Base-by-base conservation (phyloP, 2,329 filamentous ascomycete genomes). In the Cladorrhinum sp. region DNA sequence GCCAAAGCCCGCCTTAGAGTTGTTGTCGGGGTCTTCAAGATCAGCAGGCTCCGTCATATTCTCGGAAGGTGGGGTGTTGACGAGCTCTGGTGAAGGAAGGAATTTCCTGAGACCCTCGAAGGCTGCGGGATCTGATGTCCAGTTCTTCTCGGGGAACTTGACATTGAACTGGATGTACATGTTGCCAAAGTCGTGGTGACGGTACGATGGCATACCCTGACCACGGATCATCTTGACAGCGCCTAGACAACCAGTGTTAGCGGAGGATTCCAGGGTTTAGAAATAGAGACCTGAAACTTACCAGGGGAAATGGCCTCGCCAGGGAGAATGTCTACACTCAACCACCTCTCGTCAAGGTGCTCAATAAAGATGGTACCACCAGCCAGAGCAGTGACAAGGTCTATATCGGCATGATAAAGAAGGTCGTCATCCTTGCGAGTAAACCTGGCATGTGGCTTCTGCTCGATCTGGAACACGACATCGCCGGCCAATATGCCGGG, bases 401-500 rank as follows among this genome's bases (percentile, higher is more conserved):
- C 95, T 66, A 99, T 96, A 66, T 98, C 92, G 68, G 91, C 92
- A 64, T 95, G 89, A 81, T 93, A 98, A 74, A 97, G 91, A 18
- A 99, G 84, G 71, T 99, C 93, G 73, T 99, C 95, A 27, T 96
- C 93, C 77, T 95, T 96, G 69, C 95, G 90, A 73, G 93, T 92
- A 83, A 99, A 99, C 65, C 95, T 89, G 25, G 89, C 66, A 76
- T 99, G 95, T n/a, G 93, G 93, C 85, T 99, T 99, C 83, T 98
- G 92, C 78, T 98, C 93, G 66, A 99, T 98, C 80, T 98, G 93
- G 74, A 99, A 99, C 64, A 97, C 90, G 60, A 99, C 95, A 73
- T 99, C 96, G 67, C 96, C 95, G 16, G 95, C 90, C 74, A 96
- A 85, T 57, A 96, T 90, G 66, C 93, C 93, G 20, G 95, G 95